These are phyloP conservation scores for Globisporangium carolinianum DNA, from an alignment of 352 stramenopile genomes.

Conservation along the genomic window DNA sequence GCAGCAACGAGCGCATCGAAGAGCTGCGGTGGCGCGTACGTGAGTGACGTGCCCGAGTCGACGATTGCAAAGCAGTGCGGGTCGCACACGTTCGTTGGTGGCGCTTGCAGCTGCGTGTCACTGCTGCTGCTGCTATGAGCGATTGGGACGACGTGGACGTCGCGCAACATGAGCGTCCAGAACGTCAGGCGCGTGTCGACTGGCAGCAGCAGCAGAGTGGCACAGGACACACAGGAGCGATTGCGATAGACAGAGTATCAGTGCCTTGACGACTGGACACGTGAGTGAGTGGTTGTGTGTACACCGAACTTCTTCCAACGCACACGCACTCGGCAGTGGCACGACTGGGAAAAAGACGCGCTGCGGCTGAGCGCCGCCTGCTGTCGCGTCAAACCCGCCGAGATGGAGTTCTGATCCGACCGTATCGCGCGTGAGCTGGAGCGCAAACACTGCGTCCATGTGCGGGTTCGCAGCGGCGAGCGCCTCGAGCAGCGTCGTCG, in stretches of 20 bases:
- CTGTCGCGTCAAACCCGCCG: constrained; percentile 34
- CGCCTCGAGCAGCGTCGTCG: constrained; percentile 27
- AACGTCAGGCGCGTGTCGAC: constrained; percentile 28
- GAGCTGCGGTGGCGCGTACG: constrained; percentile 29
- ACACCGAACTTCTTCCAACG: too few species aligned
- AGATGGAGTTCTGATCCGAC: constrained; percentile 37
- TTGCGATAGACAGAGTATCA: too few species aligned
- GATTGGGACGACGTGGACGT: constrained; percentile 22
- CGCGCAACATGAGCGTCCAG: constrained; percentile 42
- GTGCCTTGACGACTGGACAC: too few species aligned
- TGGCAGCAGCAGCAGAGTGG: not conserved
- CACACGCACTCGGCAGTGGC: constrained; percentile 18
- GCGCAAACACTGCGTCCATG: constrained; percentile 33
- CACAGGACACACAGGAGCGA: too few species aligned
- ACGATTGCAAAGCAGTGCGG: constrained; percentile 48
- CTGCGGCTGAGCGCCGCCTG: constrained; percentile 19
- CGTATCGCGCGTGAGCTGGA: constrained; percentile 29
- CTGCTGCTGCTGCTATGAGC: too few species aligned
- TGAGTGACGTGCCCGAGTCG: constrained; percentile 46
- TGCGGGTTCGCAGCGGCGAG: constrained; percentile 18
- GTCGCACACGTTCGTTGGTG: constrained; percentile 21
- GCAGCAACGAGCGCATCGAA: constrained; percentile 32
- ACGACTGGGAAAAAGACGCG: constrained; percentile 41
- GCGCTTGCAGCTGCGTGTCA: not conserved
- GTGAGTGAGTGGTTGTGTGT: too few species aligned